Evolutionary conservation across 1,284 basidiomycete genomes (phyloP), one percentile per base, ranked within the genome.

Genomic region (Pyrrhoderma noxium): DNA sequence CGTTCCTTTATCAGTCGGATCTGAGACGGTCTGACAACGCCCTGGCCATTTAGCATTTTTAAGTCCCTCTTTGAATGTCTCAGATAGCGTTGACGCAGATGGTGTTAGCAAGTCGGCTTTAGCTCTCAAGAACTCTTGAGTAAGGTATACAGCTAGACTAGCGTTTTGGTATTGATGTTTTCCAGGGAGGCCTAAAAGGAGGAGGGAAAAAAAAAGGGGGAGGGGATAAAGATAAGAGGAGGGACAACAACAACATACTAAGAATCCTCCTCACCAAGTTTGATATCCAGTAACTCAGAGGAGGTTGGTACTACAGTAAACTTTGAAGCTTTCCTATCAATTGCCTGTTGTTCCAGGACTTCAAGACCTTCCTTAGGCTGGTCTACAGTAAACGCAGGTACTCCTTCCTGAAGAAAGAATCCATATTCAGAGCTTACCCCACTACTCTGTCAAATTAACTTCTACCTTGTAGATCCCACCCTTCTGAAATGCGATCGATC

Each of bases 401-500:
- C 89, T 21, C 80, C 86, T 64, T 80, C 69, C 87, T 90, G 35
- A 41, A 36, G 36, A n/a, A n/a, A n/a, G n/a, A n/a, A n/a, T 37
- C 16, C 38, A 40, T 40, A 18, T 4, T 40, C 16, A 40, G 16
- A 9, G 16, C 35, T 37, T 37, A 37, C 11, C 13, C 8, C 35
- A 13, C 3, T 47, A 2, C 25, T n/a, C 19, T 13, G 25, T 3
- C 21, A 22, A 11, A 4, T 23, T 39, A 25, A 19, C 13, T 37
- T 14, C 23, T 55, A 80, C 85, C 75, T 99, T 99, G 71, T 89
- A 99, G 51, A 99, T 99, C 1, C 96, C 96, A 22, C 87, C 92
- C 65, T 99, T 99, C 64, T 99, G 96, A 73, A 79, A 82, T 1
- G 94, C 93, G 58, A 99, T 99, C 62, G 95, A 89, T 51, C 76